Conservation (phyloP, 2,329 filamentous ascomycete species). For the Trichoderma brevicompactum region DNA sequence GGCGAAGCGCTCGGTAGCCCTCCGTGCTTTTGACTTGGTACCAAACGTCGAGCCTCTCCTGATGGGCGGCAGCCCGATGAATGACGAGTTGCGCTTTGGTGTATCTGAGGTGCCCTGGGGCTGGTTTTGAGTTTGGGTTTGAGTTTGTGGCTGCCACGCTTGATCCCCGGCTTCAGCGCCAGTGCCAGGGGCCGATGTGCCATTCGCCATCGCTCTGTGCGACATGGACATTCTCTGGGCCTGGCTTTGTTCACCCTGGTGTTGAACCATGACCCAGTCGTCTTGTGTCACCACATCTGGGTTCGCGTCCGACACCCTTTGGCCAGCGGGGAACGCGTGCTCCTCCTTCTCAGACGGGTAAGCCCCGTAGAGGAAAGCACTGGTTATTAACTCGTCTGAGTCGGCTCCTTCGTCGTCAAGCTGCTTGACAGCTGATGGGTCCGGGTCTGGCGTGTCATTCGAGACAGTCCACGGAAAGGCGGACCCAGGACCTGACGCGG, state of each 20-base stretch:
- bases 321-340: background rate
- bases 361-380: background rate
- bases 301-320: background rate
- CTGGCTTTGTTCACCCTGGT: constrained; percentile 29
- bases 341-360: constrained; percentile 7
- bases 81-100: constrained; percentile 54
- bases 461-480: constrained; percentile 24
- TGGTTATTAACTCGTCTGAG: constrained; percentile 14
- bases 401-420: constrained; percentile 18
- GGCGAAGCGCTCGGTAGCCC: constrained; percentile 42
- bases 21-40: constrained; percentile 42
- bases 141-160: constrained; percentile 25
- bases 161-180: constrained; percentile 2
- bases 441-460: background rate
- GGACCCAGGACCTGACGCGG: constrained; percentile 21
- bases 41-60: constrained; percentile 62
- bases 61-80: constrained; percentile 62
- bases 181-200: constrained; percentile 29
- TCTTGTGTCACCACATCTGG: constrained; percentile 30
- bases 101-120: constrained; percentile 32
- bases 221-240: constrained; percentile 15
- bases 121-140: constrained; percentile 2
- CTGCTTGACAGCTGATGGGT: constrained; percentile 2
- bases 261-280: constrained; percentile 42
- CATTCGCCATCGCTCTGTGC: constrained; percentile 21